These are phyloP conservation scores for Crithidia expoeki DNA, from an alignment of 208 protist species.

Conservation along the genomic window DNA sequence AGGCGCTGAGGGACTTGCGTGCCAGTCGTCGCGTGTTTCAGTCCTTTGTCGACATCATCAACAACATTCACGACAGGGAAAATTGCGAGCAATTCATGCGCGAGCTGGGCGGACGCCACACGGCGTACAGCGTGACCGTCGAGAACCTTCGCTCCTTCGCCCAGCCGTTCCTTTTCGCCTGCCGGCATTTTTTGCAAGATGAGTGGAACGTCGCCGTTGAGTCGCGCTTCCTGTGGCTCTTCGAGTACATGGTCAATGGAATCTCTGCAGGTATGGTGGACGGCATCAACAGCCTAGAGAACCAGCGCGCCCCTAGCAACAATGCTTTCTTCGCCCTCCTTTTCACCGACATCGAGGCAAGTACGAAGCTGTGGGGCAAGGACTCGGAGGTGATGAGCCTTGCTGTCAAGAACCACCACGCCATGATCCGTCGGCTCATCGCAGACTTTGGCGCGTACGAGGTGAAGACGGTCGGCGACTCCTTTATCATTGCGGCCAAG, in stretches of 20 bases:
- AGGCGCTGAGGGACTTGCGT: constrained; percentile 61
- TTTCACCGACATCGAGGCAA: constrained; percentile 86
- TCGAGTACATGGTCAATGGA: constrained; percentile 52
- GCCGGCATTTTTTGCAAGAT: constrained; percentile 65
- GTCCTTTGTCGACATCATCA: constrained; percentile 50
- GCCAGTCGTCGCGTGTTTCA: constrained; percentile 55
- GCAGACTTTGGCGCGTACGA: constrained; percentile 74
- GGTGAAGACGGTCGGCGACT: constrained; percentile 85
- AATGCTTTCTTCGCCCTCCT: constrained; percentile 59
- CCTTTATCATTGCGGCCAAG: constrained; percentile 84
- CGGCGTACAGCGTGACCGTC: constrained; percentile 55
- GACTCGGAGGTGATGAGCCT: constrained; percentile 61
- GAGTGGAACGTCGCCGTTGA: constrained; percentile 79
- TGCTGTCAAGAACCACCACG: constrained; percentile 72
- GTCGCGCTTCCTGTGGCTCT: constrained; percentile 58
- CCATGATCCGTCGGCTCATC: constrained; percentile 67
- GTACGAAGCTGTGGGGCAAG: constrained; percentile 77
- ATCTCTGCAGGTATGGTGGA: constrained; percentile 54
- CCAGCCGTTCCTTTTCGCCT: constrained; percentile 76
- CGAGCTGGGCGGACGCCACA: constrained; percentile 64
- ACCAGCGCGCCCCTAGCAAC: constrained; percentile 47
- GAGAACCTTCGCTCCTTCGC: constrained; percentile 53
- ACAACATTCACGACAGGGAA: constrained; percentile 46
- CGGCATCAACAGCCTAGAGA: constrained; percentile 48
- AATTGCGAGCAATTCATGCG: constrained; percentile 50